phyloP scores from a whole-genome alignment of 1,284 basidiomycete species.

The Retiboletus flavoniger region DNA sequence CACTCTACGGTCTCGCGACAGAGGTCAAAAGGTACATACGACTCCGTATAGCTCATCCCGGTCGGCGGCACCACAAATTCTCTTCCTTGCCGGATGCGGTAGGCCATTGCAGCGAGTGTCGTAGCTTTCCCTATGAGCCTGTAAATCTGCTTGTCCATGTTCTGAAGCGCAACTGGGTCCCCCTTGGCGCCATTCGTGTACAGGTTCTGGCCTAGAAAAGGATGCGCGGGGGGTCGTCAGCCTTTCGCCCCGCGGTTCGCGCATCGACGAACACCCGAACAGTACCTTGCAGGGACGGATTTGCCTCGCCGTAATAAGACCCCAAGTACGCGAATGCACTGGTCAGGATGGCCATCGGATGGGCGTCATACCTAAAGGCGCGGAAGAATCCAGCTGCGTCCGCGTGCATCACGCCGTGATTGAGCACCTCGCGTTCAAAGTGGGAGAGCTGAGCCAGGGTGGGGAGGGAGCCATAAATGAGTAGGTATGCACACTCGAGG shows the following conservation, averaged over 20 bases:
- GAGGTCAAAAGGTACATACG: conserved; percentile 47
- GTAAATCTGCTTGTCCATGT: conserved; percentile 90
- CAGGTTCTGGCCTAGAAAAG: conserved; percentile 64
- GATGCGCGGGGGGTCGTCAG: background rate
- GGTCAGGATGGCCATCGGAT: conserved; percentile 86
- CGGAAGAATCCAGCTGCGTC: conserved; percentile 80
- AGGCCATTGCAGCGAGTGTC: conserved; percentile 88
- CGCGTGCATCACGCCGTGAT: conserved; percentile 73
- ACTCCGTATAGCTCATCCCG: conserved; percentile 79
- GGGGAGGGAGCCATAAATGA: conserved; percentile 84
- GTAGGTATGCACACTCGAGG: conserved; percentile 81
- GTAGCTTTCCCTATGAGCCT: conserved; percentile 84
- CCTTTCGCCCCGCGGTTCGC: background rate
- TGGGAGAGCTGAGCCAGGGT: conserved; percentile 55
- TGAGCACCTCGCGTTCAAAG: conserved; percentile 75
- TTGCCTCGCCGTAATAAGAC: conserved; percentile 80
- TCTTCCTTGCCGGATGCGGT: conserved; percentile 83
- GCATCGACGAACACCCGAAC: background rate
- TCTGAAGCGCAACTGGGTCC: conserved; percentile 57
- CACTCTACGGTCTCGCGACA: background rate
- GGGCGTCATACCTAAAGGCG: conserved; percentile 84
- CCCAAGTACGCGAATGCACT: conserved; percentile 83
- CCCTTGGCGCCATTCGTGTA: conserved; percentile 68
- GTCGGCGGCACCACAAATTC: conserved; percentile 84
- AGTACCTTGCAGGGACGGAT: conserved; percentile 71